phyloP scores from a whole-genome alignment of 2,329 filamentous ascomycete genomes.

The Ophiostoma australiae region DNA sequence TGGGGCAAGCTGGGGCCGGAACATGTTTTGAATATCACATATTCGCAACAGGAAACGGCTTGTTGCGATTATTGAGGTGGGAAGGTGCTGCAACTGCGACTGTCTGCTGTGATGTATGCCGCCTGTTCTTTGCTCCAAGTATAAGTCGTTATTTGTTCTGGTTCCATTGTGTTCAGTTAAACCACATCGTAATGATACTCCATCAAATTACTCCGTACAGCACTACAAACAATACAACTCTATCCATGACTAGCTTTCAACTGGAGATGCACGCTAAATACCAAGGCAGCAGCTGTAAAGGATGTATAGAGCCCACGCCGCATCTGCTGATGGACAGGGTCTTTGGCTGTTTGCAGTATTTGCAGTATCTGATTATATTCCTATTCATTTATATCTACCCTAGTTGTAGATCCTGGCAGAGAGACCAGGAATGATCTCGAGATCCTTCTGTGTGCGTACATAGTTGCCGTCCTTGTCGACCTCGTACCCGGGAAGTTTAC shows the following conservation, averaged over 20 bases:
- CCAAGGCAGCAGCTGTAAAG: background rate
- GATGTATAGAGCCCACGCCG: background rate
- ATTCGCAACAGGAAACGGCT: background rate
- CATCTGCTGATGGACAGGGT: background rate
- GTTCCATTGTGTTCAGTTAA: too few relatives aligned
- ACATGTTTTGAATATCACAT: background rate
- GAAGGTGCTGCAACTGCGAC: conserved; percentile 39
- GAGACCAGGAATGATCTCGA: conserved; percentile 41
- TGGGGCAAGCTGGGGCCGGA: background rate
- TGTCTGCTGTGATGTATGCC: background rate
- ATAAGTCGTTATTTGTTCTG: background rate
- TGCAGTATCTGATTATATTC: background rate
- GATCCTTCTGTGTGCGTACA: conserved; percentile 35
- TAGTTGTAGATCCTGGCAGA: conserved; percentile 39
- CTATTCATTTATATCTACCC: background rate
- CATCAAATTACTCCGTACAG: too few relatives aligned
- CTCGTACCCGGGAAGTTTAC: conserved; percentile 34
- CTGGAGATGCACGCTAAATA: background rate
- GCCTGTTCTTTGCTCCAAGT: background rate
- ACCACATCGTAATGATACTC: too few relatives aligned
- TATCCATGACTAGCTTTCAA: too few relatives aligned
- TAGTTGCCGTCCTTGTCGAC: conserved; percentile 38
- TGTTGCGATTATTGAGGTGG: background rate
- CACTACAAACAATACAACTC: too few relatives aligned
- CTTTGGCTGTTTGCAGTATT: background rate